phyloP scores from a whole-genome alignment of 2,329 filamentous ascomycete genomes.

The Penicillium italicum region DNA sequence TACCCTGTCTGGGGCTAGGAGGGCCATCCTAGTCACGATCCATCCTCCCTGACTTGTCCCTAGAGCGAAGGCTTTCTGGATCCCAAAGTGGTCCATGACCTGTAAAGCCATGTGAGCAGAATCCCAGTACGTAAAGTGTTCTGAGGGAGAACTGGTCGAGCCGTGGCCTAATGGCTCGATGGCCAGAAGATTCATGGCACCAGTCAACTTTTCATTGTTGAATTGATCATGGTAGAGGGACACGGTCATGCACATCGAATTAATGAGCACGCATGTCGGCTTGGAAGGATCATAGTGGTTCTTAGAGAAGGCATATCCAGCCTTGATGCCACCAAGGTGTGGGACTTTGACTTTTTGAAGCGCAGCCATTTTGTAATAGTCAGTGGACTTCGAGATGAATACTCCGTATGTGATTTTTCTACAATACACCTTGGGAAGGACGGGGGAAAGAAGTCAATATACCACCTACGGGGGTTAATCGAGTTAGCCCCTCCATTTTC shows the following conservation, averaged over 20 bases:
- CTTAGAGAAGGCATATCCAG: slow-evolving; percentile 46
- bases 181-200: slow-evolving; percentile 48
- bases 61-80: slow-evolving; percentile 47
- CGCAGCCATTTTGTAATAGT: slow-evolving; percentile 17
- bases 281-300: slow-evolving; percentile 47
- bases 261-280: slow-evolving; percentile 51
- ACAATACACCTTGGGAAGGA: background rate
- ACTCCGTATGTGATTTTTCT: background rate
- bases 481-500: background rate
- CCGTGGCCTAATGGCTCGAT: slow-evolving; percentile 54
- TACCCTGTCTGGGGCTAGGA: background rate
- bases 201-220: slow-evolving; percentile 32
- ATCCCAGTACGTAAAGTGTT: slow-evolving; percentile 55
- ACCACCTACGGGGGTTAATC: background rate
- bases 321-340: slow-evolving; percentile 50
- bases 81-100: slow-evolving; percentile 50
- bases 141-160: slow-evolving; percentile 42
- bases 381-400: background rate
- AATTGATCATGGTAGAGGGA: slow-evolving; percentile 45
- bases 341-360: slow-evolving; percentile 42
- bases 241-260: slow-evolving; percentile 49
- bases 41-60: slow-evolving; percentile 16
- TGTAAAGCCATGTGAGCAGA: slow-evolving; percentile 52
- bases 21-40: background rate
- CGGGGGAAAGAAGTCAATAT: background rate